phyloP scores from a whole-genome alignment of 345 rosid species.

The Firmiana major region DNA sequence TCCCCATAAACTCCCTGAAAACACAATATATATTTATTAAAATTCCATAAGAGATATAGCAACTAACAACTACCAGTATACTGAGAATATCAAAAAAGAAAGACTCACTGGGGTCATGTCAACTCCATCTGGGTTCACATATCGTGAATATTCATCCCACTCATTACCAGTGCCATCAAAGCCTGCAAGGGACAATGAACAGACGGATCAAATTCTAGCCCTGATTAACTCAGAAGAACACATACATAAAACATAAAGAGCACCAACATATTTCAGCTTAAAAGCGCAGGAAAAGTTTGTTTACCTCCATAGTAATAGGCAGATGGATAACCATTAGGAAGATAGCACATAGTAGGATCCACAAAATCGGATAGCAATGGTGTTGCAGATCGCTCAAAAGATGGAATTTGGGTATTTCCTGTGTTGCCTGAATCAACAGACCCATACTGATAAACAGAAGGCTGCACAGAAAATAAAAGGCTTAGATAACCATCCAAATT shows the following conservation, averaged over 20 bases:
- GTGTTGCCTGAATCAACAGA: slow-evolving; percentile 43
- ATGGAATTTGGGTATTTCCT: slow-evolving; percentile 55
- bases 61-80: neutral
- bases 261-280: neutral
- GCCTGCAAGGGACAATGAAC: slow-evolving; percentile 26
- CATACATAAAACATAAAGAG: neutral
- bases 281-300: neutral
- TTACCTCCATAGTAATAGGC: slow-evolving; percentile 56
- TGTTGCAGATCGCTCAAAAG: slow-evolving; percentile 55
- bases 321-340: slow-evolving; percentile 53
- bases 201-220: slow-evolving; percentile 2
- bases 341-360: slow-evolving; percentile 64
- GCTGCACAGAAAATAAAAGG: slow-evolving; percentile 27
- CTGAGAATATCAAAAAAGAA: neutral
- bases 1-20: slow-evolving; percentile 75
- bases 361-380: slow-evolving; percentile 52
- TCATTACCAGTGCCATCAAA: slow-evolving; percentile 56
- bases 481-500: neutral
- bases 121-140: slow-evolving; percentile 55
- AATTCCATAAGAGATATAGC: neutral
- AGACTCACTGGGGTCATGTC: slow-evolving; percentile 63
- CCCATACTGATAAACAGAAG: slow-evolving; percentile 62
- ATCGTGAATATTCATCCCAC: slow-evolving; percentile 70
- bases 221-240: neutral
- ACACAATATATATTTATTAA: neutral